Base-by-base conservation (phyloP, 2,329 filamentous ascomycete genomes). In the Colletotrichum cordylinicola region DNA sequence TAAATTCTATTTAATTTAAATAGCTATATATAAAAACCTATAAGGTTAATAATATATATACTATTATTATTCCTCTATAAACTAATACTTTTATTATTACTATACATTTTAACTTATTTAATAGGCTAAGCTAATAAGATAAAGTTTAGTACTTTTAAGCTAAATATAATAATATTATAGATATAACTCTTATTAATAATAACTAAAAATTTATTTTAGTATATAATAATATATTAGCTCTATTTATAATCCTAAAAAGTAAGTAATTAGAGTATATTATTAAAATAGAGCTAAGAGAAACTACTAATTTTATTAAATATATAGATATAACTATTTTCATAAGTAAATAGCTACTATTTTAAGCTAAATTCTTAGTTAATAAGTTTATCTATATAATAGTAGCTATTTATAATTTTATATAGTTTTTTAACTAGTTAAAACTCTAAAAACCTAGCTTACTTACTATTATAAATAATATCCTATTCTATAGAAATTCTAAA, bases 321-420 rank as follows among this genome's bases (percentile, higher is more conserved):
- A 39, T 18, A 18, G 37, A 39, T 39, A 8, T 18, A 13, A 37
- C 52, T 8, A 66, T 2, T 3, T 33, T 55, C 8, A 39, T 39
- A 39, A 4, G 8, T 4, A 18, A 1, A 4, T 39, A 39, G 4
- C 4, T 9, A 9, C 3, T 16, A 39, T 2, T 1, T 9, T 18
- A 39, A 18, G 2, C 2, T 16, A 39, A 4, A 18, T 39, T 39
- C 5, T 9, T 39, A 39, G 15, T 18, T 39, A 39, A 39, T 8
- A 9, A 18, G 7, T 39, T 39, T 8, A 8, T 4, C 18, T 8
- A 9, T 8, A 16, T 9, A 24, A 24, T 39, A 39, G 8, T 7
- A 9, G 8, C 18, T 18, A 39, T 6, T 16, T 4, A 4, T 39
- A 39, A 39, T 1, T 18, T 4, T 39, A 39, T 39, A 39, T 3